Evolutionary conservation across 2,329 filamentous ascomycete species (phyloP).

Genomic region (Clonostachys byssicola): DNA sequence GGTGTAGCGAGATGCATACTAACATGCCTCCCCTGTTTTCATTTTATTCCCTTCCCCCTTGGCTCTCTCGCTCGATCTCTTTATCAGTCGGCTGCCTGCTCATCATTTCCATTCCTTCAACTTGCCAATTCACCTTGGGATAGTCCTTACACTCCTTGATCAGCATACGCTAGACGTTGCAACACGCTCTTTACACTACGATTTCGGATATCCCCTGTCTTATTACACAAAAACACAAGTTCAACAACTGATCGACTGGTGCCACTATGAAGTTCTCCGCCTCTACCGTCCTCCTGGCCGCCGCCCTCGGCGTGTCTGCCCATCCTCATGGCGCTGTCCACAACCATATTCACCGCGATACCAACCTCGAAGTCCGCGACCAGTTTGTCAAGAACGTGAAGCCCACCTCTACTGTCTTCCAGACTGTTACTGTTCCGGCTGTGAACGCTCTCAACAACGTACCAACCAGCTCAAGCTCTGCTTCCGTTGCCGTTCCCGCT

Average conservation of each 20-base stretch:
- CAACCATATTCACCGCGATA: slow-evolving; percentile 25
- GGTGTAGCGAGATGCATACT: no score
- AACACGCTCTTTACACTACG: not conserved
- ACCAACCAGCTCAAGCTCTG: not conserved
- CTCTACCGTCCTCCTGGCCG: slow-evolving; percentile 25
- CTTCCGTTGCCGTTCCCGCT: slow-evolving; percentile 3
- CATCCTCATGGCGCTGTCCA: slow-evolving; percentile 31
- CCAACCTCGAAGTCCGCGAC: slow-evolving; percentile 18
- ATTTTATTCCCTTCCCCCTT: not conserved
- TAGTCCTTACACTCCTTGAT: not conserved
- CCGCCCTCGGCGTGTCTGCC: slow-evolving; percentile 34
- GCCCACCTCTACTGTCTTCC: slow-evolving; percentile 14
- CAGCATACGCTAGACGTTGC: not conserved
- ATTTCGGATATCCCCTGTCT: not conserved
- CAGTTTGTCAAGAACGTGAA: slow-evolving; percentile 27
- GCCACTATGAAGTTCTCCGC: slow-evolving; percentile 35
- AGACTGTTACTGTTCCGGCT: not conserved
- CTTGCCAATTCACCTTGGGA: not conserved
- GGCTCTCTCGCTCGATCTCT: not conserved
- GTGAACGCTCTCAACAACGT: not conserved
- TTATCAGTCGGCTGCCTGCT: not conserved
- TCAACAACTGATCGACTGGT: not conserved
- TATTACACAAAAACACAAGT: not conserved
- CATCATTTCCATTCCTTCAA: not conserved
- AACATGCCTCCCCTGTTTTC: not conserved